phyloP scores from a whole-genome alignment of 2,329 filamentous ascomycete genomes.

The Botrytis squamosa region DNA sequence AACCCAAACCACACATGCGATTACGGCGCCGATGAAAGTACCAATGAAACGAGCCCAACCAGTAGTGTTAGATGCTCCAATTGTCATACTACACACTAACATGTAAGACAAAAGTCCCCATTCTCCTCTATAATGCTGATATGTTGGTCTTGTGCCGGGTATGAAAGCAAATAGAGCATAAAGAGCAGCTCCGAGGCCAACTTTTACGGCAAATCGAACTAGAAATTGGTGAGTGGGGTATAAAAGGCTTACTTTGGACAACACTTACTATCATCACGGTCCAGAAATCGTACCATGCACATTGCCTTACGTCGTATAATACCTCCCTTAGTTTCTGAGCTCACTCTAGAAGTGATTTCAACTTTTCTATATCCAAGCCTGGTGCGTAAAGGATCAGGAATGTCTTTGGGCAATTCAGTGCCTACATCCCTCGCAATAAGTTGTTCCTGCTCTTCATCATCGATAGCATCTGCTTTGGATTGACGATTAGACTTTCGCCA shows the following conservation, averaged over 20 bases:
- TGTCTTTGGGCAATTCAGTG: conserved; percentile 30
- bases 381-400: conserved; percentile 24
- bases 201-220: conserved; percentile 81
- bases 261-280: conserved; percentile 60
- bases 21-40: conserved; percentile 75
- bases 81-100: conserved; percentile 97
- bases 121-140: conserved; percentile 87
- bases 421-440: conserved; percentile 29
- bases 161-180: conserved; percentile 91
- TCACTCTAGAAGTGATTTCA: conserved; percentile 24
- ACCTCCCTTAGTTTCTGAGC: conserved; percentile 17
- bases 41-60: conserved; percentile 83
- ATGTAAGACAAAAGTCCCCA: conserved; percentile 97
- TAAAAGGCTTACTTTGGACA: conserved; percentile 27
- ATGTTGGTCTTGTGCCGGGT: conserved; percentile 71
- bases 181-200: conserved; percentile 82
- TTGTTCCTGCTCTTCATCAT: conserved; percentile 35
- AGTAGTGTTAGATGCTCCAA: conserved; percentile 92
- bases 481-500: conserved; percentile 53
- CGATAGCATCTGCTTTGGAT: conserved; percentile 9
- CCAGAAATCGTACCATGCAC: conserved; percentile 54
- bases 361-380: conserved; percentile 29
- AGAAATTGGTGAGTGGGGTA: conserved; percentile 24
- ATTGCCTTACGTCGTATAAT: conserved; percentile 47
- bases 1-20: conserved; percentile 76